phyloP scores from a whole-genome alignment of 2,329 filamentous ascomycete genomes.

The Fusarium armeniacum region DNA sequence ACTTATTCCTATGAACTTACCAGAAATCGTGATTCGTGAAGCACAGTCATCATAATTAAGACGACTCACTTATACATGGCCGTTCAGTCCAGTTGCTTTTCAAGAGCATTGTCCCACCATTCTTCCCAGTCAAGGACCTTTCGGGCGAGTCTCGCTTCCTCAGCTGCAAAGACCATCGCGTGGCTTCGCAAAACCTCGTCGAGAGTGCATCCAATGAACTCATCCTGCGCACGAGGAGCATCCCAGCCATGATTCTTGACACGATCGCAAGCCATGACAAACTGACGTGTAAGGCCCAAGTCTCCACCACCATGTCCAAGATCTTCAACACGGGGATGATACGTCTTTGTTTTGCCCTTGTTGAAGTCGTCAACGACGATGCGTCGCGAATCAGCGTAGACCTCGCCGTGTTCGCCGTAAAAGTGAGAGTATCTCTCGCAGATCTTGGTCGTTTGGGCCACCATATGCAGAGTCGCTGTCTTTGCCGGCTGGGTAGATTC shows the following conservation, averaged over 20 bases:
- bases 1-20: background rate
- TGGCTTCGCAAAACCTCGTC: constrained; percentile 93
- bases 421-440: constrained; percentile 88
- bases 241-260: constrained; percentile 79
- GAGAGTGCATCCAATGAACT: constrained; percentile 83
- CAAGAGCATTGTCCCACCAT: constrained; percentile 75
- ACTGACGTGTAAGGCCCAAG: constrained; percentile 79
- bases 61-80: background rate
- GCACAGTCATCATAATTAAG: background rate
- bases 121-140: constrained; percentile 79
- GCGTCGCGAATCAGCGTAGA: constrained; percentile 83
- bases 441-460: constrained; percentile 87
- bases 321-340: constrained; percentile 54
- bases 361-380: constrained; percentile 78
- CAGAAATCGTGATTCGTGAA: background rate
- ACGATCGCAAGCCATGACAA: constrained; percentile 83
- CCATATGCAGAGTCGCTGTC: constrained; percentile 93
- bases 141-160: constrained; percentile 80
- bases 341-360: constrained; percentile 53
- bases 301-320: constrained; percentile 60
- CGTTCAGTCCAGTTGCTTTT: constrained; percentile 33
- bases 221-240: constrained; percentile 78
- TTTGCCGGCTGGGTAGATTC: constrained; percentile 78
- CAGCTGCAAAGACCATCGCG: constrained; percentile 92
- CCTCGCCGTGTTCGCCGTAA: constrained; percentile 88